These are phyloP conservation scores for Myriosclerotinia duriaeana DNA, from an alignment of 2,329 filamentous ascomycete genomes.

Conservation along the genomic window DNA sequence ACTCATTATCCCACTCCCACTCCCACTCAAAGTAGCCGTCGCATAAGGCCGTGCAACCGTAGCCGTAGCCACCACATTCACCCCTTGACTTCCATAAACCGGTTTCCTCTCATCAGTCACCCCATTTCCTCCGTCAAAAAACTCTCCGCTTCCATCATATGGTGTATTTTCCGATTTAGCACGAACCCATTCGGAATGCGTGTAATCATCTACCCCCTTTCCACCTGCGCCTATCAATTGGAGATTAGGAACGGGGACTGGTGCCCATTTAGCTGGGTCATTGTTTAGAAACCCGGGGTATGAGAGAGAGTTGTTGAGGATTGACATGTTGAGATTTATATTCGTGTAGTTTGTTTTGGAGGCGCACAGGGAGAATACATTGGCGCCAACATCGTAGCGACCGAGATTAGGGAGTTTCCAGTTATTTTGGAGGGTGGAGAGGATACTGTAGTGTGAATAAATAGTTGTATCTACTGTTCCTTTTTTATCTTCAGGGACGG, in stretches of 20 bases:
- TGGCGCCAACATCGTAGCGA: conserved; percentile 46
- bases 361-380: conserved; percentile 40
- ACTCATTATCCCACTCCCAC: conserved; percentile 84
- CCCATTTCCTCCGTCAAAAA: conserved; percentile 46
- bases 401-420: conserved; percentile 47
- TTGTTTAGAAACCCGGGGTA: conserved; percentile 47
- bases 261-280: conserved; percentile 38
- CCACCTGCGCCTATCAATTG: conserved; percentile 48
- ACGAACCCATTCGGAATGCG: conserved; percentile 41
- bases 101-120: conserved; percentile 41
- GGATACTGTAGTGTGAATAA: conserved; percentile 49
- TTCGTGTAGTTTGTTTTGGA: conserved; percentile 37
- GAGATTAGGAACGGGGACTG: conserved; percentile 47
- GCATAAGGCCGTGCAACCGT: conserved; percentile 57
- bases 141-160: conserved; percentile 48
- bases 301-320: conserved; percentile 48
- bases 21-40: conserved; percentile 76
- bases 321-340: conserved; percentile 37
- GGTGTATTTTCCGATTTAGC: conserved; percentile 41
- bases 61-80: conserved; percentile 30
- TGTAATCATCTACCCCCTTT: conserved; percentile 41
- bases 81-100: conserved; percentile 43
- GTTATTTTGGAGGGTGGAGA: conserved; percentile 46
- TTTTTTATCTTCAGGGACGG: conserved; percentile 48
- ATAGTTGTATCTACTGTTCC: conserved; percentile 54